Evolutionary conservation across 208 protist species (phyloP).

Genomic region (Leishmania arabica): DNA sequence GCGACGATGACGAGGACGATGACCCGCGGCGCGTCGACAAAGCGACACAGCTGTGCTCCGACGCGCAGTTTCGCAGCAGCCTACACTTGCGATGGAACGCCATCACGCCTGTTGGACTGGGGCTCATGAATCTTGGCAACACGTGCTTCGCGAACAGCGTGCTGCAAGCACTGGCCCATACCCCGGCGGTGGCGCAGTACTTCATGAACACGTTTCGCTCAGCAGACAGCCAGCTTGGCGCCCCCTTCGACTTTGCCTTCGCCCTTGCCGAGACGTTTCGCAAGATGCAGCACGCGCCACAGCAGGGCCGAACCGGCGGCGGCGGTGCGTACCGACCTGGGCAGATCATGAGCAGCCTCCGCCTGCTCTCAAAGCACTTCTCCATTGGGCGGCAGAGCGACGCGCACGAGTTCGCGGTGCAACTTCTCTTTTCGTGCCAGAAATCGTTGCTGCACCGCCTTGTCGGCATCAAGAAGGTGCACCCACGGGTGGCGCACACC

Average conservation of each 20-base stretch:
- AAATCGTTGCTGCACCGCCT: conserved; percentile 77
- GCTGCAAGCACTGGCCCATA: conserved; percentile 86
- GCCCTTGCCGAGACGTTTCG: conserved; percentile 81
- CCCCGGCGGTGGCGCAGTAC: conserved; percentile 86
- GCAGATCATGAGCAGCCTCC: conserved; percentile 63
- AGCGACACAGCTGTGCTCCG: conserved; percentile 54
- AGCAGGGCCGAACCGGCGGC: conserved; percentile 8
- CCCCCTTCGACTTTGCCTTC: conserved; percentile 84
- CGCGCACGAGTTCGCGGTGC: conserved; percentile 91
- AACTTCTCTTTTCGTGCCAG: conserved; percentile 82
- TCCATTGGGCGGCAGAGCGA: conserved; percentile 85
- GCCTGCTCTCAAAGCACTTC: conserved; percentile 75
- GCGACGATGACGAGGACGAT: conserved; percentile 62
- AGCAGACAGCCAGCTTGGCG: conserved; percentile 48
- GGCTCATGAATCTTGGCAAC: conserved; percentile 89
- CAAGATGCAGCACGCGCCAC: conserved; percentile 45
- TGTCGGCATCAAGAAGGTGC: conserved; percentile 71
- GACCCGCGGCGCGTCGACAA: conserved; percentile 64
- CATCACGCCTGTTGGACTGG: conserved; percentile 58
- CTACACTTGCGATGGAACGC: conserved; percentile 70
- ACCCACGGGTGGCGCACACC: conserved; percentile 62
- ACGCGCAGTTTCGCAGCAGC: conserved; percentile 47
- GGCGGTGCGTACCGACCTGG: conserved; percentile 55
- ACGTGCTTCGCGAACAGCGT: conserved; percentile 92
- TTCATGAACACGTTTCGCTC: conserved; percentile 66